Evolutionary conservation across 2,329 filamentous ascomycete species (phyloP).

Genomic region (Emericellopsis atlantica): DNA sequence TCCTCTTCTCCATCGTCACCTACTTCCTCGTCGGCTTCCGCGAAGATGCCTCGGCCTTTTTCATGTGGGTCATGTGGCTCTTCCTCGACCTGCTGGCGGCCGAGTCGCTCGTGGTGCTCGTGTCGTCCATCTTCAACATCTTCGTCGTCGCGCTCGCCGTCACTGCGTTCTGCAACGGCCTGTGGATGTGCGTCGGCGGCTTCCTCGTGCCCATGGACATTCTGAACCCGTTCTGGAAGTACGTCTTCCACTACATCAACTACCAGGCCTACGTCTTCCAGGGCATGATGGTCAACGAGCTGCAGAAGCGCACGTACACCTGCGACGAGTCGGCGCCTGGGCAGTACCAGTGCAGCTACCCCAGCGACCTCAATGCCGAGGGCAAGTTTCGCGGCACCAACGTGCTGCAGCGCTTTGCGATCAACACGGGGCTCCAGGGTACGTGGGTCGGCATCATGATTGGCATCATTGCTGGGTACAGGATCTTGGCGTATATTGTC

Average conservation of each 20-base stretch:
- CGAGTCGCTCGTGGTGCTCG: constrained; percentile 68
- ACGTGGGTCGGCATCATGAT: constrained; percentile 67
- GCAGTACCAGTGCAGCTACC: constrained; percentile 59
- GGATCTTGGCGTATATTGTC: constrained; percentile 25
- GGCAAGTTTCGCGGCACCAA: constrained; percentile 61
- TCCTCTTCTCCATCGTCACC: constrained; percentile 62
- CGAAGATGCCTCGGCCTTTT: constrained; percentile 52
- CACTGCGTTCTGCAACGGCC: constrained; percentile 73
- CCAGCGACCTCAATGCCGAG: constrained; percentile 44
- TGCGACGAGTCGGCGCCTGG: constrained; percentile 29
- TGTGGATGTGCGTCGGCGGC: constrained; percentile 81
- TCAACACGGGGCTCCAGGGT: constrained; percentile 55
- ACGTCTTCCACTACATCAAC: constrained; percentile 81
- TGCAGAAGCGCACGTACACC: constrained; percentile 48
- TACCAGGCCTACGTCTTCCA: constrained; percentile 82
- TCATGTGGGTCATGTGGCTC: constrained; percentile 70
- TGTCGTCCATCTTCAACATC: constrained; percentile 60
- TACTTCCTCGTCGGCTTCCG: constrained; percentile 76
- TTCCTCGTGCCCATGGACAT: constrained; percentile 64
- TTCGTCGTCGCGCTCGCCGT: constrained; percentile 72
- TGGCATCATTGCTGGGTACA: constrained; percentile 61
- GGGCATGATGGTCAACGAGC: constrained; percentile 91
- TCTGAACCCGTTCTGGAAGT: constrained; percentile 75
- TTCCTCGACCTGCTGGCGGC: constrained; percentile 76
- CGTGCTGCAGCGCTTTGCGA: constrained; percentile 60